phyloP scores from a whole-genome alignment of 306 rosid genomes.

The Pyrus communis region DNA sequence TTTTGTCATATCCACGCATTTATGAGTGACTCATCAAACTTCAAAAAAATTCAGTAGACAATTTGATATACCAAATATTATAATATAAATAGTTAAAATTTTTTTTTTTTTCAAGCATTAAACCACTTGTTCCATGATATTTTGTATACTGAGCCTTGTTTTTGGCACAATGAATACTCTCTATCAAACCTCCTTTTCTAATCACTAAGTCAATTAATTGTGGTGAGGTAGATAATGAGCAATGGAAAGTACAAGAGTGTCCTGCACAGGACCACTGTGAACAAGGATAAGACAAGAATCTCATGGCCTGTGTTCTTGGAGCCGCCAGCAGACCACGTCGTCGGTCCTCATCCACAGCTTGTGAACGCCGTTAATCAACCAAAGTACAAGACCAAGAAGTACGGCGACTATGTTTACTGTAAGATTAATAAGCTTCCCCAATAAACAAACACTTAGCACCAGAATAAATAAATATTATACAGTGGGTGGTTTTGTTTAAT shows the following conservation, averaged over 20 bases:
- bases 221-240: conserved; percentile 44
- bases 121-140: no score
- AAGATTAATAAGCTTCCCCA: conserved; percentile 60
- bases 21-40: no score
- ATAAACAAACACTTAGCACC: background rate
- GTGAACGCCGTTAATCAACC: conserved; percentile 48
- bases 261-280: conserved; percentile 57
- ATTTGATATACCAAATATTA: no score
- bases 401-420: conserved; percentile 42
- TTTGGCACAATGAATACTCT: no score
- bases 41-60: fast-evolving
- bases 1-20: no score
- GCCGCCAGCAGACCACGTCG: conserved; percentile 34
- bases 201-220: background rate
- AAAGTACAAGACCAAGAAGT: conserved; percentile 56
- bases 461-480: no score
- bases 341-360: conserved; percentile 54
- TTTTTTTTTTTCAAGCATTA: no score
- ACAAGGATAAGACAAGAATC: conserved; percentile 45
- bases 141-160: no score
- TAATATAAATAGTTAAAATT: no score
- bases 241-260: conserved; percentile 66
- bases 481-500: no score
- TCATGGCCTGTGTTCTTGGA: conserved; percentile 80
- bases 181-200: no score